A percentile compares a stretch with the other conserved stretches of the same genome.
These are phyloP conservation scores for Pueraria montana DNA, from an alignment of 306 rosid species.

Conservation along the genomic window DNA sequence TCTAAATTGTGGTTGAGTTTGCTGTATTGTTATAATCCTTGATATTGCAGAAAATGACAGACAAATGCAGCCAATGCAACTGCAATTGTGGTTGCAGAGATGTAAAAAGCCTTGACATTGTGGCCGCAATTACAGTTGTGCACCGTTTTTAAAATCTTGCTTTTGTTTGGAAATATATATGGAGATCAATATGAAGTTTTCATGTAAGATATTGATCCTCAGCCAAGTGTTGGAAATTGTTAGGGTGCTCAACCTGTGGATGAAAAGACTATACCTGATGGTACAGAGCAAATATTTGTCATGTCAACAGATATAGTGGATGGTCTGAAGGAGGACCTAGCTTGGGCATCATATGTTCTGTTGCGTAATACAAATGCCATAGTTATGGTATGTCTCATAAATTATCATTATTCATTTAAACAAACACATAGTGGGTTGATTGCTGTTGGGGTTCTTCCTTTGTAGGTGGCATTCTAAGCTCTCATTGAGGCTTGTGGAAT, in stretches of 20 bases:
- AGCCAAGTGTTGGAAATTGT: constrained; percentile 35
- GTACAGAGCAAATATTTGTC: constrained; percentile 77
- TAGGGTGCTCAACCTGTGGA: constrained; percentile 82
- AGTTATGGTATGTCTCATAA: constrained; percentile 62
- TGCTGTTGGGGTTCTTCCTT: constrained; percentile 17
- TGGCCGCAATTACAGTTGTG: neutral
- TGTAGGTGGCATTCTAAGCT: constrained; percentile 9
- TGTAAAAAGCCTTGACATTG: no score
- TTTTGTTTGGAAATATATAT: neutral
- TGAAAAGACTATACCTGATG: constrained; percentile 74
- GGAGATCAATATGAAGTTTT: constrained; percentile 33
- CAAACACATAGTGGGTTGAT: constrained; percentile 11
- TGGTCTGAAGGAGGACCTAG: constrained; percentile 78
- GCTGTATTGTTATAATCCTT: neutral
- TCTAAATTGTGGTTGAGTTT: neutral
- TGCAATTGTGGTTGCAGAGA: neutral
- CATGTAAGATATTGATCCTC: constrained; percentile 30
- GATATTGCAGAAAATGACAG: neutral
- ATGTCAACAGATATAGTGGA: constrained; percentile 66
- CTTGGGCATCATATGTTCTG: constrained; percentile 90
- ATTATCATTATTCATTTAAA: constrained; percentile 16
- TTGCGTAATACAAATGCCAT: constrained; percentile 81
- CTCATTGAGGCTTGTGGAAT: neutral
- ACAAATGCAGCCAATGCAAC: neutral
- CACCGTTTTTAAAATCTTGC: neutral